Evolutionary conservation across 805 yeast species (phyloP).

Genomic region (Yueomyces sinensis): DNA sequence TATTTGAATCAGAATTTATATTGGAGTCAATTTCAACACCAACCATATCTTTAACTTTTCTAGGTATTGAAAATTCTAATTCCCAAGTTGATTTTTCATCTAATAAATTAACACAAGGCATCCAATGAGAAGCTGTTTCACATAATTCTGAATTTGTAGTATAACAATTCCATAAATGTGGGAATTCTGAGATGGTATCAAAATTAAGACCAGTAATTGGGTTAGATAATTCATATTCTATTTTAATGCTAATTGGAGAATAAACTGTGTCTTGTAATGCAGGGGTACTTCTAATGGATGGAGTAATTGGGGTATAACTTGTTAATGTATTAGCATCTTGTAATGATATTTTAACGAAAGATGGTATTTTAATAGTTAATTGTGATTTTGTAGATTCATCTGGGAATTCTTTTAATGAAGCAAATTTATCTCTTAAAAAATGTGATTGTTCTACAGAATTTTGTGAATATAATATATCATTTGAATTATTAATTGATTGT

Average conservation of each 20-base stretch:
- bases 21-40: too few species aligned
- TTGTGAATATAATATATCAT: constrained; percentile 10
- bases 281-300: constrained; percentile 29
- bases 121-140: constrained; percentile 88
- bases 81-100: constrained; percentile 92
- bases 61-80: constrained; percentile 71
- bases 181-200: constrained; percentile 28
- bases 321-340: constrained; percentile 34
- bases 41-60: constrained; percentile 61
- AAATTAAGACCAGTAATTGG: constrained; percentile 69
- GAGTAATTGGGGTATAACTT: constrained; percentile 27
- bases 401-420: constrained; percentile 18
- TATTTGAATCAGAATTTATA: background rate
- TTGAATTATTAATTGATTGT: background rate
- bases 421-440: constrained; percentile 19
- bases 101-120: constrained; percentile 84
- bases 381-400: constrained; percentile 20
- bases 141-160: constrained; percentile 71
- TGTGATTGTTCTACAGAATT: constrained; percentile 24
- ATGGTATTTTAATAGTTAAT: constrained; percentile 20
- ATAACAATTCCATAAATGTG: constrained; percentile 65
- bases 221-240: constrained; percentile 51
- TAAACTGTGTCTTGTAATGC: constrained; percentile 36
- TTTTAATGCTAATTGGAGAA: constrained; percentile 60
- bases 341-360: constrained; percentile 39